Evolutionary conservation across 139 green algal species (phyloP), one percentile per base, ranked within the genome.

Genomic region (Penium margaritaceum): DNA sequence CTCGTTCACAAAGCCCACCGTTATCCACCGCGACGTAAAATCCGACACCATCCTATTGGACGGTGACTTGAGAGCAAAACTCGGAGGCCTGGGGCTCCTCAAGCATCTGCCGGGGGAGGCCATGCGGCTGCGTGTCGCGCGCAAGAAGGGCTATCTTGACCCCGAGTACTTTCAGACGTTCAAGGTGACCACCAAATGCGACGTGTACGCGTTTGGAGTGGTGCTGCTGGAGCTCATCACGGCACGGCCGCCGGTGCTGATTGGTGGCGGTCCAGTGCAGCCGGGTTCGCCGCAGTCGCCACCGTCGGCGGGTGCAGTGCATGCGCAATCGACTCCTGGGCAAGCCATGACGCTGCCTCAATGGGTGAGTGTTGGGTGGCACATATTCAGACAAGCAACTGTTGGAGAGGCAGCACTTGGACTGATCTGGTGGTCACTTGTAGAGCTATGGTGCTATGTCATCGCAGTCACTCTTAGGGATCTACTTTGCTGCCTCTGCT

Each of bases 161-260:
- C 55, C 55, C 5, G 55, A 64, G 29, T 64, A 64, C 9, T 64
- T 64, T 14, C 29, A 35, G 27, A 64, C 55, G 27, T 64, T 64
- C 55, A 35, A 64, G 36, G 27, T 64, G 27, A 64, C 55, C 27
- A 24, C 55, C 24, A 37, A 32, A 15, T 38, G 55, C 55, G 55
- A 64, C 29, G 55, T 64, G 15, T 64, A 64, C 6, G 36, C 30
- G 35, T 71, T 71, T 19, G 63, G 63, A 61, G 63, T 71, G 9
- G 63, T 71, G 32, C 33, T 71, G 33, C 47, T 71, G 63, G 63
- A 71, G 12, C 33, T 71, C 30, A 38, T 71, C 32, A 71, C 63
- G 6, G 63, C 39, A 3, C 63, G 53, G 39, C 63, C 63, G 44
- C 34, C 63, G 32, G 35, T 71, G n/a, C n/a, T n/a, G n/a, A n/a